phyloP scores from a whole-genome alignment of 768 basidiomycete species.

The Harrya chromipes region DNA sequence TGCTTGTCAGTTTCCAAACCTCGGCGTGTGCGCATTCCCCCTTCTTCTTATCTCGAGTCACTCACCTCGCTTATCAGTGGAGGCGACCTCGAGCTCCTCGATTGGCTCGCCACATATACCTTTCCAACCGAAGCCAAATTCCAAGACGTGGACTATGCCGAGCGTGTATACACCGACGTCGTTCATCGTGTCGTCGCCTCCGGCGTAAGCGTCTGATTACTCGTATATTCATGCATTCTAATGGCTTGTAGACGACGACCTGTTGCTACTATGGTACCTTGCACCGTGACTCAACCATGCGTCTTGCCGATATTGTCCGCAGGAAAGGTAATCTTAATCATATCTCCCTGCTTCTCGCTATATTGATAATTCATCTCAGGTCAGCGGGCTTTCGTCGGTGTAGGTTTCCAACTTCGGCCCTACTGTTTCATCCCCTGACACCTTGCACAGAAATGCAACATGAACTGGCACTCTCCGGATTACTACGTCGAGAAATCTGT shows the following conservation, averaged over 20 bases:
- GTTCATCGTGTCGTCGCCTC: slow-evolving; percentile 67
- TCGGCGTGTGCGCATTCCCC: slow-evolving; percentile 31
- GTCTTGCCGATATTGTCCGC: slow-evolving; percentile 73
- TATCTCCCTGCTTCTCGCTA: background rate
- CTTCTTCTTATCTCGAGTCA: slow-evolving; percentile 1
- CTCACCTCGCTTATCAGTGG: slow-evolving; percentile 46
- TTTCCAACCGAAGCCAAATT: slow-evolving; percentile 88
- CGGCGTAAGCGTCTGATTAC: slow-evolving; percentile 54
- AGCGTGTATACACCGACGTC: slow-evolving; percentile 62
- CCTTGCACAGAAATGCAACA: slow-evolving; percentile 32
- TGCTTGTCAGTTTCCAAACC: slow-evolving; percentile 42
- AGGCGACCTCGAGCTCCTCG: slow-evolving; percentile 80
- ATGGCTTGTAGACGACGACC: slow-evolving; percentile 69
- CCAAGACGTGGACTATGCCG: slow-evolving; percentile 64
- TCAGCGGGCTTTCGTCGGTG: slow-evolving; percentile 84
- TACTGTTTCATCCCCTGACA: slow-evolving; percentile 2
- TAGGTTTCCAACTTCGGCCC: slow-evolving; percentile 36
- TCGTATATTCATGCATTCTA: slow-evolving; percentile 2
- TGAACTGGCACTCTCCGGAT: slow-evolving; percentile 63
- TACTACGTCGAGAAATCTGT: slow-evolving; percentile 67
- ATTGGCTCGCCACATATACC: slow-evolving; percentile 82
- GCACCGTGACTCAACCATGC: slow-evolving; percentile 77
- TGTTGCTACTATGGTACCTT: slow-evolving; percentile 88
- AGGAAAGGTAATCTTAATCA: slow-evolving; percentile 43
- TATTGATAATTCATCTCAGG: slow-evolving; percentile 38